Evolutionary conservation across 352 stramenopile genomes (phyloP), one percentile per base, ranked within the genome.

Genomic region (Globisporangium canariense): DNA sequence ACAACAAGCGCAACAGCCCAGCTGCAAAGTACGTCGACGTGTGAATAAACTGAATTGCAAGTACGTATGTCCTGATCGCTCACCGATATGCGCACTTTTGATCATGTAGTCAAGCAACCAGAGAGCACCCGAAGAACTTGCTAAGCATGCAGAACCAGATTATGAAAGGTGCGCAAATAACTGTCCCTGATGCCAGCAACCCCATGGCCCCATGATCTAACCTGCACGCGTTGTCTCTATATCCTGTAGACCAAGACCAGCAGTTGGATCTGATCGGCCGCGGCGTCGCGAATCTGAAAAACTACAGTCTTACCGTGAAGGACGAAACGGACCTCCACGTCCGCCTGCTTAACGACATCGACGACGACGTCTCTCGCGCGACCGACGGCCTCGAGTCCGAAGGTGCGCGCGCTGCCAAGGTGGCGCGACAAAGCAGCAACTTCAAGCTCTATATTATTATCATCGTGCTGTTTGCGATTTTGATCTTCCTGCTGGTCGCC

Each of bases 361-460:
- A 97, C 65, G 77, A 84, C 34, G 89, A 97, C 56, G 88, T 97
- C 28, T 85, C 87, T 7, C 78, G 78, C 25, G 90, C 90, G 5
- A 94, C 88, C 1, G 76, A 89, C 18, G 90, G 90, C n/a, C 84
- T 97, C 34, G 79, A 90, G 56, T 85, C 82, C 3, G 90, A 97
- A 75, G 81, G 88, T 20, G 77, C 77, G 3, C 88, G 84, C 28
- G 90, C 90, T 60, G 83, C 83, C 11, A 76, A 86, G 69, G 93
- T 97, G 67, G 96, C 96, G 66, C 93, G 94, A 66, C 79, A 97
- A 61, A 98, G 96, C 77, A 92, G 97, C 72, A 97, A 97, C 71
- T 97, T 97, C 65, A 96, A 97, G 71, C 77, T 97, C 54, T 97
- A 97, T 76, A 68, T 97, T 43, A 93, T 88, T 65, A 97, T 97